These are phyloP conservation scores for Cyberlindnera misumaiensis DNA, from an alignment of 805 yeast genomes.

Conservation along the genomic window DNA sequence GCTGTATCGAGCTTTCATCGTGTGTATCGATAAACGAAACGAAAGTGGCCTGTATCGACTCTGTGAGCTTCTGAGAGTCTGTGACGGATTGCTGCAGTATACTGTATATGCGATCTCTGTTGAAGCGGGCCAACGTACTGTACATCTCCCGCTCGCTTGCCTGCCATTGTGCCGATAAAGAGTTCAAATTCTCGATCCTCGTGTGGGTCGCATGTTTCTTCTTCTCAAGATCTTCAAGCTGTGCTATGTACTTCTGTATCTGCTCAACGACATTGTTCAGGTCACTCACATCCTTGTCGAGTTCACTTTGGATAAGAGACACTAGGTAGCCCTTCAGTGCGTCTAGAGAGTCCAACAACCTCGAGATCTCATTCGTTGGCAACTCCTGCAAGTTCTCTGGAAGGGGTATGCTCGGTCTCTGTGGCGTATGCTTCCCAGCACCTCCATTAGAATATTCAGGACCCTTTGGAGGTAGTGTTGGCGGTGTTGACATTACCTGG, in stretches of 20 bases:
- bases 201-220: slow-evolving; percentile 20
- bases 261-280: slow-evolving; percentile 21
- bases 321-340: slow-evolving; percentile 25
- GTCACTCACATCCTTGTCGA: slow-evolving; percentile 19
- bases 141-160: slow-evolving; percentile 29
- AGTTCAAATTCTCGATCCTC: slow-evolving; percentile 4
- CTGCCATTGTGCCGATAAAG: slow-evolving; percentile 28
- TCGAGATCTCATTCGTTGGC: slow-evolving; percentile 19
- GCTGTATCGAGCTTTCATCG: slow-evolving; percentile 26
- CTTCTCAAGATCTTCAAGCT: slow-evolving; percentile 23
- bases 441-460: neutral
- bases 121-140: slow-evolving; percentile 28
- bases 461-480: slow-evolving; percentile 14
- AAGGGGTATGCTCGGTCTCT: slow-evolving; percentile 5
- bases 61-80: slow-evolving; percentile 28
- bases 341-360: slow-evolving; percentile 14
- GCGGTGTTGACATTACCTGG: slow-evolving; percentile 7
- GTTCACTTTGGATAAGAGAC: slow-evolving; percentile 14
- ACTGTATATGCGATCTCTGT: slow-evolving; percentile 27
- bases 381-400: slow-evolving; percentile 17
- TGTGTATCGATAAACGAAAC: slow-evolving; percentile 20
- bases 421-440: neutral
- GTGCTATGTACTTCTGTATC: slow-evolving; percentile 22
- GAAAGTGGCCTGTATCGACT: slow-evolving; percentile 28
- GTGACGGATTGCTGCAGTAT: slow-evolving; percentile 24